A percentile compares a stretch with the other conserved stretches of the same genome.
phyloP scores from a whole-genome alignment of 2,329 filamentous ascomycete species.

The Trichoderma sp. region DNA sequence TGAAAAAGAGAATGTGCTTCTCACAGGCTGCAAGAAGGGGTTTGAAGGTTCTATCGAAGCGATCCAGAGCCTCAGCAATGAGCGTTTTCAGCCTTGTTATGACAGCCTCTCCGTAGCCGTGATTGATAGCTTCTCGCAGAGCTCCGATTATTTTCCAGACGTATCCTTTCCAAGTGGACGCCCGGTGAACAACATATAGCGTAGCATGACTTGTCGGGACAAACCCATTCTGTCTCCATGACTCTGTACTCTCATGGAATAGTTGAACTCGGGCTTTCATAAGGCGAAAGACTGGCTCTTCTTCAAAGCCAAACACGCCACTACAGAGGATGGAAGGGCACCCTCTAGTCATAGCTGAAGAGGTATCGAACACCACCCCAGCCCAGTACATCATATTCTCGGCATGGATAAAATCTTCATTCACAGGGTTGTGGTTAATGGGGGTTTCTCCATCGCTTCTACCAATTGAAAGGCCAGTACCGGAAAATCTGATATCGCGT shows the following conservation, averaged over 20 bases:
- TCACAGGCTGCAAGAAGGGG: neutral
- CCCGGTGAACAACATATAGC: neutral
- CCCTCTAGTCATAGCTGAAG: neutral
- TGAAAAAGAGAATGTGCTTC: neutral
- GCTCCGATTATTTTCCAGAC: slow-evolving; percentile 1
- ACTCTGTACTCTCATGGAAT: slow-evolving; percentile 2
- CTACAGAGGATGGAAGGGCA: neutral
- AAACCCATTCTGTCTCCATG: neutral
- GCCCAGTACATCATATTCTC: slow-evolving; percentile 14
- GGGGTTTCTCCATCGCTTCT: neutral
- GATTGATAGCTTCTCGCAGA: slow-evolving; percentile 1
- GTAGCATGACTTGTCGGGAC: neutral
- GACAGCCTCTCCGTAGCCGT: neutral
- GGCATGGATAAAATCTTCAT: slow-evolving; percentile 7
- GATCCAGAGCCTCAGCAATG: neutral
- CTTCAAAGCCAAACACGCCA: slow-evolving; percentile 6
- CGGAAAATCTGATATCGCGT: neutral
- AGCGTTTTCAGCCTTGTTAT: neutral
- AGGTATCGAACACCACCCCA: slow-evolving; percentile 3
- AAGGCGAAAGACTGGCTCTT: neutral
- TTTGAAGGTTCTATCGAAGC: neutral
- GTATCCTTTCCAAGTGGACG: slow-evolving; percentile 8
- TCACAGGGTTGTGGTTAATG: neutral
- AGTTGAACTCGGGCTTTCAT: slow-evolving; percentile 5
- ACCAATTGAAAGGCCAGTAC: neutral